phyloP scores from a whole-genome alignment of 176 grass and related monocot species.

The Lolium multiflorum region DNA sequence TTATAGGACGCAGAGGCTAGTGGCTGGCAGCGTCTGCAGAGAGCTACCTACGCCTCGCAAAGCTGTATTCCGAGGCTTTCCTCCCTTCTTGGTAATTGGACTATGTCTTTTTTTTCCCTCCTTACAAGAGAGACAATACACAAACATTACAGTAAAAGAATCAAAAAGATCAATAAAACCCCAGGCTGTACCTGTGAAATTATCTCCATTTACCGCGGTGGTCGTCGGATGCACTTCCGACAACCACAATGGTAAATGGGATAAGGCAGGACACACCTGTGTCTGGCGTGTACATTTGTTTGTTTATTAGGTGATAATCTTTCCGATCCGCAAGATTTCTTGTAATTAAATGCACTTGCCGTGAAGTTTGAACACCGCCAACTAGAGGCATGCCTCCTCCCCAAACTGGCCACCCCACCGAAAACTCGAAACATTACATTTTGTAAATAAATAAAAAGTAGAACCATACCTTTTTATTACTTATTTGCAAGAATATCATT shows the following conservation, averaged over 20 bases:
- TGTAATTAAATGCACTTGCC: background rate
- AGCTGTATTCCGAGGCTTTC: background rate
- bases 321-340: background rate
- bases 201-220: background rate
- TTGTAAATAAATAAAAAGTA: background rate
- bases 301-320: background rate
- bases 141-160: background rate
- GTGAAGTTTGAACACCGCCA: background rate
- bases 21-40: background rate
- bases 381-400: background rate
- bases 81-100: background rate
- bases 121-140: background rate
- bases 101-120: background rate
- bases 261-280: background rate
- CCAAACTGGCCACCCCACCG: background rate
- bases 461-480: background rate
- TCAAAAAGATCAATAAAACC: background rate
- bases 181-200: background rate
- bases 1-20: conserved; percentile 25
- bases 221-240: background rate
- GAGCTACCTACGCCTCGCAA: background rate
- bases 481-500: background rate
- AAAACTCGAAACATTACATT: background rate
- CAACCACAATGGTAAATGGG: too few species aligned
- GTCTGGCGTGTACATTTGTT: background rate